These are phyloP conservation scores for Brassica juncea DNA, from an alignment of 345 rosid species.

Conservation along the genomic window DNA sequence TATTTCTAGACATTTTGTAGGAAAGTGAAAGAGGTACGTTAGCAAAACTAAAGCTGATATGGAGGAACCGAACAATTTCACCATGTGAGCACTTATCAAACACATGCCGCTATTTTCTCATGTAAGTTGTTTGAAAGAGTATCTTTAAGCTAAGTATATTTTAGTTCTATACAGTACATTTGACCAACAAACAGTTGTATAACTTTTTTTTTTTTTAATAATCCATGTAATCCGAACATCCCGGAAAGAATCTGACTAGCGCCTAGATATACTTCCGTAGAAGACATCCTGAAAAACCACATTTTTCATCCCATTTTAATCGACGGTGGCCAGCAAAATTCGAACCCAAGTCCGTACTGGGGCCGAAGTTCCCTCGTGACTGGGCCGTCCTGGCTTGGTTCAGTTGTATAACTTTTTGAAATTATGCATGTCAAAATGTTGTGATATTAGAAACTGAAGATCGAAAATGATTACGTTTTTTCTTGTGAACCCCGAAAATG, in stretches of 20 bases:
- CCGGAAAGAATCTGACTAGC: too few species aligned
- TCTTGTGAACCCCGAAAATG: not conserved
- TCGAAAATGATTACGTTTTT: not conserved
- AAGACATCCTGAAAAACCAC: too few species aligned
- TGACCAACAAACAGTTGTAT: not conserved
- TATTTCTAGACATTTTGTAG: not conserved
- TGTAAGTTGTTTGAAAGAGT: not conserved
- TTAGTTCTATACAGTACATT: not conserved
- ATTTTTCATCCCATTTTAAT: too few species aligned
- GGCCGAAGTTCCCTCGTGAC: too few species aligned
- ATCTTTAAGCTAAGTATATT: not conserved
- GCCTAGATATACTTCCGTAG: too few species aligned
- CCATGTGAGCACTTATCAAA: not conserved
- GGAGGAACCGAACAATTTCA: not conserved
- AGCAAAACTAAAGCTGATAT: not conserved
- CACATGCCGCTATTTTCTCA: constrained; percentile 5
- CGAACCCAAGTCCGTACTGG: too few species aligned
- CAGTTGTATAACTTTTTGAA: not conserved
- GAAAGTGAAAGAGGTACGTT: not conserved
- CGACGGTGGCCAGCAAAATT: too few species aligned
- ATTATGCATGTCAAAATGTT: not conserved
- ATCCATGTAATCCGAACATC: too few species aligned
- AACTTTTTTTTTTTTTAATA: too few species aligned
- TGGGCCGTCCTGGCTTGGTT: too few species aligned
- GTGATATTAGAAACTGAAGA: not conserved